Percentiles rank a stretch among this genome's conserved stretches.
Evolutionary conservation across 108 stramenopile genomes (phyloP).

Genomic region (Asterionellopsis glacialis): DNA sequence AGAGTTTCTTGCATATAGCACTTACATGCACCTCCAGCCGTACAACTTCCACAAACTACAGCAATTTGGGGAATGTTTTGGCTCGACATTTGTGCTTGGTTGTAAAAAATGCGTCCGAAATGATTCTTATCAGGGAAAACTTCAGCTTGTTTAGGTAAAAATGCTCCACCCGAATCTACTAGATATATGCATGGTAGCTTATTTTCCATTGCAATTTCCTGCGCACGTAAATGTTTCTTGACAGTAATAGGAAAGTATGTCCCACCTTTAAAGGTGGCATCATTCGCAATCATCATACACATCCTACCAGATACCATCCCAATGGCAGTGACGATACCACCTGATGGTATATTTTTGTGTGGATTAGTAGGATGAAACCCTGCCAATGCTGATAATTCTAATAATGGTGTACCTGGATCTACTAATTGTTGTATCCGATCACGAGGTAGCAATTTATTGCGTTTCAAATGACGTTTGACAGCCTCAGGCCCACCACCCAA

Average conservation of each 20-base stretch:
- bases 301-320: conserved; percentile 83
- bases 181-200: conserved; percentile 94
- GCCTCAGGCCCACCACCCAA: conserved; percentile 59
- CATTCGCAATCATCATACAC: conserved; percentile 98
- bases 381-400: conserved; percentile 93
- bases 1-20: too few species aligned
- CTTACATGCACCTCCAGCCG: conserved; percentile 92
- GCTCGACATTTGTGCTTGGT: conserved; percentile 92
- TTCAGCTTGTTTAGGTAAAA: conserved; percentile 92
- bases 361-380: conserved; percentile 51
- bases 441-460: conserved; percentile 90
- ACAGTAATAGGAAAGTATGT: conserved; percentile 98
- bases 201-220: conserved; percentile 94
- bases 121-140: conserved; percentile 97
- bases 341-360: conserved; percentile 74
- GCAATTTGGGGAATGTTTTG: conserved; percentile 91
- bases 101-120: conserved; percentile 98
- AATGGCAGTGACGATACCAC: conserved; percentile 95
- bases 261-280: conserved; percentile 98
- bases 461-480: conserved; percentile 67
- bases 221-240: conserved; percentile 98
- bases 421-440: conserved; percentile 89
- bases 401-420: conserved; percentile 91
- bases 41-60: conserved; percentile 96
- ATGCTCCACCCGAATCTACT: conserved; percentile 95